Evolutionary conservation across 257 asterid species (phyloP), one percentile per base, ranked within the genome.

Genomic region (Nicotiana tomentosiformis): DNA sequence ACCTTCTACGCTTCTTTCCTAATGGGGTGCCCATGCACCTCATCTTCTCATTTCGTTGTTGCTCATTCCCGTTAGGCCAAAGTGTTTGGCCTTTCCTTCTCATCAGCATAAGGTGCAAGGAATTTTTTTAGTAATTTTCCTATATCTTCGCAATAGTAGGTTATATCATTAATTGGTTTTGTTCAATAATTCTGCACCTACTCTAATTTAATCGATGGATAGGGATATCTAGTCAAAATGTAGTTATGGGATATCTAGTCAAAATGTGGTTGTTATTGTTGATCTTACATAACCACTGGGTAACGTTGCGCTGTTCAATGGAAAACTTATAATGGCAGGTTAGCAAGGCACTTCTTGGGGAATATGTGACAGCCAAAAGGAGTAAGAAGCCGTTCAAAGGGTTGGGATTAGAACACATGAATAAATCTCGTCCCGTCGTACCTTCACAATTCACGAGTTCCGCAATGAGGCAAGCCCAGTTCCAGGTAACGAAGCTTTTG

Each of bases 321-420:
- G 37, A 10, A 10, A 58, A 76, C 55, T 32, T 66, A 37, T 72
- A 43, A 43, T 86, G 84, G 91, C 88, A 96, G 98, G 97, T 96
- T 17, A 93, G 99, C 89, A 96, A 96, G 93, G 95, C 98, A 57
- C 90, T 96, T 64, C 83, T 96, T 66, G 97, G 89, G 33, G 98
- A 92, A 90, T 96, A 87, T 78, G 86, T 88, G 30, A 82, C 88
- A 0, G 95, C 90, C 12, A 93, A 90, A 69, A 91, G 58, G 91
- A 91, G 84, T 83, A 91, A 89, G 85, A 92, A 86, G 55, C 98
- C 98, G 0, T 94, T 90, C 86, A 88, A 87, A 87, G 94, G 91
- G n/a, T 89, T 96, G 89, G 99, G 99, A 58, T 94, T 96, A 77
- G 97, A 93, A 60, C 98, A 96, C 89, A 93, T 96, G 98, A 96